Conservation (phyloP, 441 rosid genomes). For the Croton setiger region DNA sequence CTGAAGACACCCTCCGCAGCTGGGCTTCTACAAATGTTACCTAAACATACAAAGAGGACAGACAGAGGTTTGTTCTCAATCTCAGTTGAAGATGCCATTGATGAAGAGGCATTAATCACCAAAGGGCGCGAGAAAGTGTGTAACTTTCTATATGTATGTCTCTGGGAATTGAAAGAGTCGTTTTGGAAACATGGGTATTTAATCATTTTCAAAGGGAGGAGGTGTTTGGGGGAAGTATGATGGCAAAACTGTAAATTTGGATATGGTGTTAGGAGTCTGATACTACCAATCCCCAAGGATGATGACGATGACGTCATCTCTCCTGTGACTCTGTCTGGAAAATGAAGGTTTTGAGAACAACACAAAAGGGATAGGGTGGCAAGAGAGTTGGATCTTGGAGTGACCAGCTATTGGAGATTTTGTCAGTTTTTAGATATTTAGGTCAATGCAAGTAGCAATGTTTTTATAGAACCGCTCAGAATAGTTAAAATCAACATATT, state of each 20-base stretch:
- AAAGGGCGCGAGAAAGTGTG: slow-evolving; percentile 17
- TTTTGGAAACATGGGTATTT: slow-evolving; percentile 25
- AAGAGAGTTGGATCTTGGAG: not conserved
- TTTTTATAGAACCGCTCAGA: too few relatives aligned
- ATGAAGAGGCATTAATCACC: slow-evolving; percentile 36
- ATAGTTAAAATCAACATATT: too few relatives aligned
- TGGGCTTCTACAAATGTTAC: slow-evolving; percentile 93
- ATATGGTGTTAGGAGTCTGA: slow-evolving; percentile 19
- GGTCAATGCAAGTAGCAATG: not conserved
- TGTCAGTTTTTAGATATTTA: not conserved
- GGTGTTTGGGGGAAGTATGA: slow-evolving; percentile 12
- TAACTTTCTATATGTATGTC: not conserved
- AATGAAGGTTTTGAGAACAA: not conserved
- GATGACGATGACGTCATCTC: slow-evolving; percentile 21
- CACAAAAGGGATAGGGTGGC: slow-evolving; percentile 4
- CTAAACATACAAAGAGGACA: slow-evolving; percentile 80
- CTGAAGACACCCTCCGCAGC: slow-evolving; percentile 96
- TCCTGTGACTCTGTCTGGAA: slow-evolving; percentile 6
- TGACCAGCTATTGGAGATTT: not conserved
- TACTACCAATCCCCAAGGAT: slow-evolving; percentile 11
- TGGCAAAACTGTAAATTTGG: slow-evolving; percentile 56
- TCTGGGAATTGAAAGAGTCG: slow-evolving; percentile 8
- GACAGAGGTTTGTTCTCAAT: slow-evolving; percentile 56
- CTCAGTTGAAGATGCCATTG: slow-evolving; percentile 32
- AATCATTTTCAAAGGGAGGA: slow-evolving; percentile 11